Base-by-base conservation (phyloP, 2,329 filamentous ascomycete species). In the Daldinia sp. region DNA sequence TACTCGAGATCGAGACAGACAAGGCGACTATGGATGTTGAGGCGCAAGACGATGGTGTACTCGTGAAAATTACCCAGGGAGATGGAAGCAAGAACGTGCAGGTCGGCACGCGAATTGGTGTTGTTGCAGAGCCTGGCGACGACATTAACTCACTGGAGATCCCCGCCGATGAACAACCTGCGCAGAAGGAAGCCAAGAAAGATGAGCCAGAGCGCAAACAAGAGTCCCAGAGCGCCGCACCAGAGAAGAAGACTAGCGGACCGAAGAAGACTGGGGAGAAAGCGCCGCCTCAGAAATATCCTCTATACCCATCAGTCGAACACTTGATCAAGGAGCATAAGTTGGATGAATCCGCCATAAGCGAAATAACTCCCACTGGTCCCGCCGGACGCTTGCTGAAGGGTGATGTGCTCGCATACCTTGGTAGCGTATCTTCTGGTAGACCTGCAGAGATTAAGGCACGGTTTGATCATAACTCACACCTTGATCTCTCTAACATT, bases 11-110 rank as follows among this genome's bases (percentile, higher is more conserved):
- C 79, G 93, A 97, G 83, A 97, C 93, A 66, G 93, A 97, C 81
- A 97, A 97, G 86, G 93, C 93, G 63, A 93, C 93, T 63, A 97
- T 97, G 93, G 94, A 97, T 75, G 93, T 97, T 28, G 94, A 97
- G 84, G 93, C 93, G 44, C 93, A 96, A 82, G 93, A 97, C 50
- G 93, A 97, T 78, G 93, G 94, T 46, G 85, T 95, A 74, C 82
- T 97, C 80, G 90, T 94, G 78, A 97, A 96, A 85, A 95, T 97
- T 74, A 88, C 90, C 77, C 84, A 89, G 78, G 83, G 83, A 48
- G 91, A 94, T 77, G 93, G 93, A 60, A 87, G 86, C 79, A 96
- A 97, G 83, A 85, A 84, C 53, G 87, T 97, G 39, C 87, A 92
- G 79, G 93, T 97, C 61, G 93, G 93, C 72, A 84, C 87, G 53